Base-by-base conservation (phyloP, 345 rosid species). In the Sonneratia caseolaris region DNA sequence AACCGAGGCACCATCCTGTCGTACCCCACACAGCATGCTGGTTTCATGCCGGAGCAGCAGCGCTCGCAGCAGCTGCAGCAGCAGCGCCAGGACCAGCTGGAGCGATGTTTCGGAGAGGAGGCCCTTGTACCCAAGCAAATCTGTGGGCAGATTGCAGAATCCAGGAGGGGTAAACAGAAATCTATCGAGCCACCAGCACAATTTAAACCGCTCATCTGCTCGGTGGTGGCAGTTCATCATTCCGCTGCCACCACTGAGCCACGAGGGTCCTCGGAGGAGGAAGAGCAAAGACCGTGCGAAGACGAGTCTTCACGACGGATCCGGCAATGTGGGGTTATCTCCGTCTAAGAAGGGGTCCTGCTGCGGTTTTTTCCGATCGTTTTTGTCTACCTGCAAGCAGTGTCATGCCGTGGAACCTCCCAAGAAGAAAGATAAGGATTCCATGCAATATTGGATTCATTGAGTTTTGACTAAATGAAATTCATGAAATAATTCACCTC, bases 381-480 rank as follows among this genome's bases (percentile, higher is more conserved):
- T 71, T 37, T 51, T 35, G 73, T 19, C 27, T 14, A 40, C 73
- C 35, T 71, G 73, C 66, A 36, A 42, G 51, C 49, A 71, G 66
- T 71, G 73, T 16, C 73, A 71, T 37, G 66, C 73, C 45, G 16
- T 71, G 73, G 73, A 56, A 43, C 66, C 66, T 27, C 16, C 64
- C 9, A 71, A 5, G 48, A 71, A 43, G 70, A 32, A 47, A 22
- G 37, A 45, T 3, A n/a, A 18, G 37, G 56, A 47, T 14, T 53
- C 16, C 66, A 27, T 27, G 19, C 19, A 10, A 4, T 35, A 27
- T 62, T 35, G 66, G 37, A 13, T 27, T 1, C 5, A n/a, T 57
- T 57, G 12, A 22, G n/a, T 6, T 22, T 8, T 4, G 9, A 40
- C 43, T 40, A 40, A 40, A 40, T 40, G 43, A 40, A 40, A 8